Evolutionary conservation across 2,329 filamentous ascomycete genomes (phyloP), one percentile per base, ranked within the genome.

Genomic region (Neofusicoccum kwambonambiense): DNA sequence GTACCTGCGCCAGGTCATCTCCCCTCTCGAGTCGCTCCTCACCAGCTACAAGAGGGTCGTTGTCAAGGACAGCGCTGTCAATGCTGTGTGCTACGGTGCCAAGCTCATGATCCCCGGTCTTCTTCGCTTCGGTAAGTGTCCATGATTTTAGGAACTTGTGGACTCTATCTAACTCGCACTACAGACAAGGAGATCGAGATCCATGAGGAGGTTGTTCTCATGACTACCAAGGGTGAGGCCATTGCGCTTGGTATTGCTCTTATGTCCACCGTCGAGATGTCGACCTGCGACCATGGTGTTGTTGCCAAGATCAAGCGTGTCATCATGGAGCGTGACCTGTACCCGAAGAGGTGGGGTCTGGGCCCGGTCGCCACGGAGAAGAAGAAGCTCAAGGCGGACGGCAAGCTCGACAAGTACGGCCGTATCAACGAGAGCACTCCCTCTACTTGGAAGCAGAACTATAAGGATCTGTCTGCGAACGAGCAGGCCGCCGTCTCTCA

Each of bases 281-380:
- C 92, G 35, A 94, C 93, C 39, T 98, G 95, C 80, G 93, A 98
- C 77, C 95, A 99, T 80, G 95, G 95, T 73, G 93, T 97, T 66
- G 94, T 98, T 66, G 95, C 95, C 72, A 98, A 97, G 86, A 92
- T 99, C 78, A 99, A 99, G 89, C 90, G 95, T 74, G 97, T 93
- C 81, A 99, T 99, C 80, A 99, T 99, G 95, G 95, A 99, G 86
- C 91, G 95, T 73, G 95, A 98, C 78, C 86, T 98, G 66, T 99
- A 99, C 86, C 95, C 95, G 69, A 87, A 93, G 78, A 86, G 94
- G 84, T 99, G 95, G 95, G 95, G 95, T 70, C 87, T 98, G 76
- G 95, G 95, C 68, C 94, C 95, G 62, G 89, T 94, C 67, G 95
- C 95, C 57, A 82, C 90, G 56, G 93, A 98, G 86, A 99, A 99